Conservation (phyloP, 345 rosid species). For the Brassica cretica region DNA sequence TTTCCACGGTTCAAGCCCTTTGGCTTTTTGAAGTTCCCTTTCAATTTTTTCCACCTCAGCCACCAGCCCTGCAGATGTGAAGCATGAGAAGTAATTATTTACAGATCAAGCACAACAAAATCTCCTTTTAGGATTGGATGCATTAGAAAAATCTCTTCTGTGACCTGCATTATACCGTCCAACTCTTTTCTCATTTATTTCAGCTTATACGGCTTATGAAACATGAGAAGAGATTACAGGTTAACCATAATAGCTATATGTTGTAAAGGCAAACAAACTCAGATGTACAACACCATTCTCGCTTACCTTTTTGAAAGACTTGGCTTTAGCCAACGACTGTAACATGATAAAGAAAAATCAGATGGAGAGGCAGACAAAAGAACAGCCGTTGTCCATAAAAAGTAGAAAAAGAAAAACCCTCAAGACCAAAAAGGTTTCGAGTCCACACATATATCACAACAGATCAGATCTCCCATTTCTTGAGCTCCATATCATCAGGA, state of each 20-base stretch:
- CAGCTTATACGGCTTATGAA: background rate
- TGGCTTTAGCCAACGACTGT: background rate
- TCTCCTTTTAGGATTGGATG: background rate
- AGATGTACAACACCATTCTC: conserved; percentile 2
- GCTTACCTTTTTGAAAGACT: background rate
- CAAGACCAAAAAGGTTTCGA: too few species aligned
- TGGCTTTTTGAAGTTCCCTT: background rate
- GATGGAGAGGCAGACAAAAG: conserved; percentile 6
- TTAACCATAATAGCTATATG: background rate
- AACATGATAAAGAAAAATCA: background rate
- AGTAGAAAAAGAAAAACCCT: too few species aligned
- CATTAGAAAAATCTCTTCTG: background rate
- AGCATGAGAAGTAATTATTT: background rate
- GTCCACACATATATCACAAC: background rate
- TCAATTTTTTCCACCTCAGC: background rate
- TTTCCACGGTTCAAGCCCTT: background rate
- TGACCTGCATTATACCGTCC: background rate
- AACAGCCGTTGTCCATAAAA: background rate
- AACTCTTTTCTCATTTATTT: background rate
- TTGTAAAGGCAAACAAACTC: background rate
- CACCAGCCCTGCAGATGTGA: background rate
- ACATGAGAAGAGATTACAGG: background rate
- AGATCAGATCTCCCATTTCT: conserved; percentile 64
- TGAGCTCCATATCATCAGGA: conserved; percentile 94
- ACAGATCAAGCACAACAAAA: background rate